A percentile compares a stretch with the other conserved stretches of the same genome.
Conservation (phyloP, 176 grass and related monocot species). For the Echinochloa phyllopogon region DNA sequence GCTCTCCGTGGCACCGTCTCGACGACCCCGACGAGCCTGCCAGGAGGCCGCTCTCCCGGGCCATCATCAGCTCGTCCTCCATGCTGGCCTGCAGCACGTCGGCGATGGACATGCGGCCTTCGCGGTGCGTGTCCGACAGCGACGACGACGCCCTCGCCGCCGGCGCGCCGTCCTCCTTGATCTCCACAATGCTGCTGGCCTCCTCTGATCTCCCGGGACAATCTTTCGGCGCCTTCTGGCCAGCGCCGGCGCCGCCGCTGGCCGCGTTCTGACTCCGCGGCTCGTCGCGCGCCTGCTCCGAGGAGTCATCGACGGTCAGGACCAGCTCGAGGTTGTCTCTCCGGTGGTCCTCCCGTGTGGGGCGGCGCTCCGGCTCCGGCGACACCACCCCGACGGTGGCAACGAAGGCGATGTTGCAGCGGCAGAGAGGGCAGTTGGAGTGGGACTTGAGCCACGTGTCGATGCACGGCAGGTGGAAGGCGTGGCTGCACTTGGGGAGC, state of each 20-base stretch:
- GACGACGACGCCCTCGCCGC: constrained; percentile 42
- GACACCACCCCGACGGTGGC: constrained; percentile 20
- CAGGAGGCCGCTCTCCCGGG: constrained; percentile 65
- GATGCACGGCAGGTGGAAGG: constrained; percentile 96
- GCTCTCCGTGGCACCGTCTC: constrained; percentile 42
- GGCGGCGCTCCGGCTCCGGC: constrained; percentile 32
- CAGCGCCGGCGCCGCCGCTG: background rate
- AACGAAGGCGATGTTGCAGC: constrained; percentile 65
- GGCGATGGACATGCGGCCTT: constrained; percentile 63
- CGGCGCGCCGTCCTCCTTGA: constrained; percentile 48
- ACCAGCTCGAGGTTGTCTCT: constrained; percentile 46
- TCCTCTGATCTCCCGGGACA: constrained; percentile 37
- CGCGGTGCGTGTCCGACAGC: constrained; percentile 48
- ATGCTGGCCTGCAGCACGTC: constrained; percentile 72
- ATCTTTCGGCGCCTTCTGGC: constrained; percentile 36
- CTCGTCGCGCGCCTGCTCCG: constrained; percentile 7
- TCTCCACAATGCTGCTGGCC: constrained; percentile 49
- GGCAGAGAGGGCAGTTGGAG: constrained; percentile 92
- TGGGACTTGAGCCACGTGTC: constrained; percentile 94
- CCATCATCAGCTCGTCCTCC: constrained; percentile 72
- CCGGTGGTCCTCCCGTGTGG: constrained; percentile 31
- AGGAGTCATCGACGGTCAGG: constrained; percentile 42
- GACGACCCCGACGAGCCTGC: constrained; percentile 47
- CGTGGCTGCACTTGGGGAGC: constrained; percentile 89
- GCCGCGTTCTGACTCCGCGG: background rate